Evolutionary conservation across 225 moss, liverwort and hornwort genomes (phyloP).

Genomic region (Marchantia polymorpha): DNA sequence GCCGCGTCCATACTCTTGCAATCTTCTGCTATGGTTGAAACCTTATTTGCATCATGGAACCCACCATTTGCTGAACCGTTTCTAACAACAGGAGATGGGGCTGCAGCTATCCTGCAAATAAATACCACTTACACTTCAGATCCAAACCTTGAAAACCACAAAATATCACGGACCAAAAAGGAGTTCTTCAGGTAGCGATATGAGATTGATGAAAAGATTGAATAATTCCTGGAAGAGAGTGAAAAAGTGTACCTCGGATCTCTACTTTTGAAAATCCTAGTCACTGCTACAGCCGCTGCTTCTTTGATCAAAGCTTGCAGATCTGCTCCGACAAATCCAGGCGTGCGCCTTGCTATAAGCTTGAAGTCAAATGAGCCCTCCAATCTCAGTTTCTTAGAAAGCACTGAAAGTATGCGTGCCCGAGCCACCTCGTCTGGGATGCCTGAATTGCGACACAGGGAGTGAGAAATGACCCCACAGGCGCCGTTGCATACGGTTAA

Average conservation of each 20-base stretch:
- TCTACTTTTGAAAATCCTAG: slow-evolving; percentile 71
- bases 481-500: too few relatives aligned
- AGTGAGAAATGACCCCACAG: too few relatives aligned
- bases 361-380: slow-evolving; percentile 94
- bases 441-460: slow-evolving; percentile 36
- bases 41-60: slow-evolving; percentile 1
- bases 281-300: slow-evolving; percentile 81
- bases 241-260: slow-evolving; percentile 53
- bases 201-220: neutral
- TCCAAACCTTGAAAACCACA: neutral
- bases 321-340: slow-evolving; percentile 97
- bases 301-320: slow-evolving; percentile 86
- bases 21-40: slow-evolving; percentile 7
- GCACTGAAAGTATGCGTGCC: slow-evolving; percentile 73
- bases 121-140: neutral
- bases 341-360: slow-evolving; percentile 82
- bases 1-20: slow-evolving; percentile 25
- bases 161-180: neutral
- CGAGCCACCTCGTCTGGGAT: slow-evolving; percentile 94
- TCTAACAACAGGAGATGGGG: neutral
- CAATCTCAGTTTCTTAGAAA: slow-evolving; percentile 65
- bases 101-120: slow-evolving; percentile 16
- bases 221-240: neutral
- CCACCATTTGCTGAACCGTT: slow-evolving; percentile 19
- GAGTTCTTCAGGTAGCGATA: neutral